A percentile compares a stretch with the other conserved stretches of the same genome.
Conservation (phyloP, 495 filamentous ascomycete genomes). For the Lindgomyces ingoldianus region DNA sequence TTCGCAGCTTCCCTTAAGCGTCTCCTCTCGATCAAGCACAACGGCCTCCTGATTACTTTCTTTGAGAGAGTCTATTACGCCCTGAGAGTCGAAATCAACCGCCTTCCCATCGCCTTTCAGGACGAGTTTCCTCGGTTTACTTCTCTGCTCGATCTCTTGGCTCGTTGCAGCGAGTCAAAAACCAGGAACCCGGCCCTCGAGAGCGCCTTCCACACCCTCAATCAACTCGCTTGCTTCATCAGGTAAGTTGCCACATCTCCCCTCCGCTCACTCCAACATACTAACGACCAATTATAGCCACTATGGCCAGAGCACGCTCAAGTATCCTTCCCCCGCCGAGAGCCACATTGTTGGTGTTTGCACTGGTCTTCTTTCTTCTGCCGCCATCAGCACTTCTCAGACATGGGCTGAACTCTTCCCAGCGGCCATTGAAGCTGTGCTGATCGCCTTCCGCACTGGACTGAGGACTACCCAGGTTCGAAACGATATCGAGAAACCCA, state of each 20-base stretch:
- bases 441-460: slow-evolving; percentile 31
- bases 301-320: slow-evolving; percentile 27
- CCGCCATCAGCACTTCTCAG: slow-evolving; percentile 24
- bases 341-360: slow-evolving; percentile 31
- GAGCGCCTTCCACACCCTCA: slow-evolving; percentile 21
- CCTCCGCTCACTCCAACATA: background rate
- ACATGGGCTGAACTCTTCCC: slow-evolving; percentile 29
- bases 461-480: slow-evolving; percentile 17
- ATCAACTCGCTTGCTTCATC: slow-evolving; percentile 22
- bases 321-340: slow-evolving; percentile 21
- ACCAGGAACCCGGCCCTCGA: slow-evolving; percentile 17
- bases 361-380: slow-evolving; percentile 32
- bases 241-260: slow-evolving; percentile 6
- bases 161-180: slow-evolving; percentile 11
- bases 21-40: slow-evolving; percentile 27
- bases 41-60: slow-evolving; percentile 26
- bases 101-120: slow-evolving; percentile 16
- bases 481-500: slow-evolving; percentile 18
- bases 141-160: slow-evolving; percentile 26
- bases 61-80: slow-evolving; percentile 26
- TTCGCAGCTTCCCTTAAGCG: slow-evolving; percentile 21
- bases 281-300: slow-evolving; percentile 6
- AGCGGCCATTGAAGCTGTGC: slow-evolving; percentile 29
- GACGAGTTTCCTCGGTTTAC: slow-evolving; percentile 28
- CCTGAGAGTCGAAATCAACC: slow-evolving; percentile 13